Evolutionary conservation across 257 asterid genomes (phyloP).

Genomic region (Schizonepeta tenuifolia): DNA sequence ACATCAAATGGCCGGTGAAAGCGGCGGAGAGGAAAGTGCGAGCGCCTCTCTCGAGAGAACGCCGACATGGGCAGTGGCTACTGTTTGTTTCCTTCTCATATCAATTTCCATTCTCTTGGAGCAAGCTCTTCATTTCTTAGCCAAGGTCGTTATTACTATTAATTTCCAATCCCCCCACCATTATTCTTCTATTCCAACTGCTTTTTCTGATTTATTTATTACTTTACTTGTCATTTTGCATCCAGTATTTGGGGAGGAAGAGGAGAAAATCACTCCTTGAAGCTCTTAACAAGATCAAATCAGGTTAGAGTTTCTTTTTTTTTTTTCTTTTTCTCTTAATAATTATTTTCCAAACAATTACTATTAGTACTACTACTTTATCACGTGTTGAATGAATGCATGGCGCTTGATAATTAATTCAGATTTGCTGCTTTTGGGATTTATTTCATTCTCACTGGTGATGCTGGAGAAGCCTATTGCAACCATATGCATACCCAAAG

Average conservation of each 20-base stretch:
- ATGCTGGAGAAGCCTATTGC: slow-evolving; percentile 57
- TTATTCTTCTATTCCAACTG: neutral
- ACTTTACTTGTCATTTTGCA: neutral
- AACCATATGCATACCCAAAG: slow-evolving; percentile 54
- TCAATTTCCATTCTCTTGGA: slow-evolving; percentile 62
- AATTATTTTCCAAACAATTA: neutral
- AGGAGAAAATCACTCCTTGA: slow-evolving; percentile 55
- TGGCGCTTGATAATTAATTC: slow-evolving; percentile 32
- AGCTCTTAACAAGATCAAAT: slow-evolving; percentile 61
- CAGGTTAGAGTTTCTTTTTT: slow-evolving; percentile 56
- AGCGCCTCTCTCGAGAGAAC: slow-evolving; percentile 46
- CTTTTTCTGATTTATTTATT: neutral
- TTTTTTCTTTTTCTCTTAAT: neutral
- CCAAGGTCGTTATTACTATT: slow-evolving; percentile 41
- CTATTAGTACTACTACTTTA: too few relatives aligned
- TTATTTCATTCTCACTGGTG: slow-evolving; percentile 67
- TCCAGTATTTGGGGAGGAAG: slow-evolving; percentile 64
- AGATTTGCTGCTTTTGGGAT: slow-evolving; percentile 83
- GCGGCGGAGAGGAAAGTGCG: slow-evolving; percentile 33
- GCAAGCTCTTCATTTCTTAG: slow-evolving; percentile 64
- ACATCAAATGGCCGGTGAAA: slow-evolving; percentile 36
- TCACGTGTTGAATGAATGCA: neutral
- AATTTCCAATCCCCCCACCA: too few relatives aligned
- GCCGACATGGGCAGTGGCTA: slow-evolving; percentile 81
- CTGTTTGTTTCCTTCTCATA: slow-evolving; percentile 58